These are phyloP conservation scores for Friedmanniomyces simplex DNA, from an alignment of 495 filamentous ascomycete genomes.

Conservation along the genomic window DNA sequence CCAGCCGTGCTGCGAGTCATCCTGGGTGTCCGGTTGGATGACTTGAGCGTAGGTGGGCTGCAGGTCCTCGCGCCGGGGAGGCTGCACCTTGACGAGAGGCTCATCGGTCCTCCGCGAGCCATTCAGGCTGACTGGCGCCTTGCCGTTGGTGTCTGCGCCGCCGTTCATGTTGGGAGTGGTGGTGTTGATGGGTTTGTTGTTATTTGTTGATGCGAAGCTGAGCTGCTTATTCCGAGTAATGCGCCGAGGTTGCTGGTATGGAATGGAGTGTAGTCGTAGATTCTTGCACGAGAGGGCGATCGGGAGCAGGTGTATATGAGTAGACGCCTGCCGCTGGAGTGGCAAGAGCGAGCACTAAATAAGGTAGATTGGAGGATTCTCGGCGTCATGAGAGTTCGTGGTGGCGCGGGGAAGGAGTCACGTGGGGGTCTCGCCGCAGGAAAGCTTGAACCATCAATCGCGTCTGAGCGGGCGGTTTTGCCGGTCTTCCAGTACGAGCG, in stretches of 20 bases:
- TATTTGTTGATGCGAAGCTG: not conserved
- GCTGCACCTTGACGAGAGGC: conserved; percentile 64
- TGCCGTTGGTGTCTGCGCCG: conserved; percentile 11
- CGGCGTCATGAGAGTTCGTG: not conserved
- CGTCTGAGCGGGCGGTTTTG: too few species aligned
- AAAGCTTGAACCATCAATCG: too few species aligned
- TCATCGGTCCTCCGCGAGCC: not conserved
- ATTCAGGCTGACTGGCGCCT: conserved; percentile 11
- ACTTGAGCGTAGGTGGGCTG: conserved; percentile 79
- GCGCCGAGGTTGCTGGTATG: not conserved
- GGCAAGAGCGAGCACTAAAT: too few species aligned
- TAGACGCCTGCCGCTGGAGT: too few species aligned
- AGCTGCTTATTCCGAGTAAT: not conserved
- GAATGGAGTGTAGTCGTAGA: not conserved
- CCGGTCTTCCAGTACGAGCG: not conserved
- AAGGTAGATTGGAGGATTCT: too few species aligned
- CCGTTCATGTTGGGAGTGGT: conserved; percentile 8
- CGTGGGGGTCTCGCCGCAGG: too few species aligned
- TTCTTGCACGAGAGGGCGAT: not conserved
- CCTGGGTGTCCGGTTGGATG: conserved; percentile 54
- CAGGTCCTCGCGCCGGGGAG: conserved; percentile 69
- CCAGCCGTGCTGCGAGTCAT: conserved; percentile 72
- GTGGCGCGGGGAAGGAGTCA: not conserved
- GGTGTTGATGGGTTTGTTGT: not conserved
- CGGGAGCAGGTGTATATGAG: not conserved